A percentile compares a stretch with the other conserved stretches of the same genome.
Conservation (phyloP, 2,329 filamentous ascomycete species). For the Beauveria varroae region DNA sequence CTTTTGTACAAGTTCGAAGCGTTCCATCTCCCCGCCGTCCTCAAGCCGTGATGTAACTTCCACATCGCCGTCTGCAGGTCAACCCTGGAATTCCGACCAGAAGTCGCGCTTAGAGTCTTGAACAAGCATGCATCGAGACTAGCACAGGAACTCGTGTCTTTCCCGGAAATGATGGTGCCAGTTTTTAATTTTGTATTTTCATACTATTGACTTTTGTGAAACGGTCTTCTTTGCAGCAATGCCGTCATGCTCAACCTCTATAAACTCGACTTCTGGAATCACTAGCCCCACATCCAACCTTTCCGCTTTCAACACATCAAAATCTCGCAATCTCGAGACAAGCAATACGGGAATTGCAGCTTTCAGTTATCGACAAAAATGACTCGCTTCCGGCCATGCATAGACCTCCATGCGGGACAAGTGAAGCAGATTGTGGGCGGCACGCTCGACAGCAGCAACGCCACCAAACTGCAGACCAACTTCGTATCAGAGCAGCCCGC, state of each 20-base stretch:
- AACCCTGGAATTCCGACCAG: no score
- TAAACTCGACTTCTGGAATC: neutral
- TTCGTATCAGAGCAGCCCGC: slow-evolving; percentile 81
- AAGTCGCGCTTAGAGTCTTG: no score
- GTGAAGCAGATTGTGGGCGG: slow-evolving; percentile 99
- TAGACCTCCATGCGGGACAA: slow-evolving; percentile 93
- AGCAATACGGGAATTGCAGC: neutral
- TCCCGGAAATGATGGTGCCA: no score
- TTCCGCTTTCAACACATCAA: neutral
- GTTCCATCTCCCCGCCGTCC: neutral
- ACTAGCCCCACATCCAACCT: slow-evolving; percentile 1
- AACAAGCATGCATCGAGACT: no score
- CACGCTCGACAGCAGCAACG: slow-evolving; percentile 61
- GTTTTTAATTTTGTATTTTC: no score
- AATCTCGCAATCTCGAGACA: neutral
- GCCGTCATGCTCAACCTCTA: slow-evolving; percentile 4
- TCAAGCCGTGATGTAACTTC: no score
- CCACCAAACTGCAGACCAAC: slow-evolving; percentile 73
- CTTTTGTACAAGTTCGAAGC: slow-evolving; percentile 1
- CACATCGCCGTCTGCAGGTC: neutral
- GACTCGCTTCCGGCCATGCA: slow-evolving; percentile 93
- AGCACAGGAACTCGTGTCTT: no score
- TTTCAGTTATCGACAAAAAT: slow-evolving; percentile 38
- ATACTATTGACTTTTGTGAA: neutral
- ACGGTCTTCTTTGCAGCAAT: neutral